phyloP scores from a whole-genome alignment of 2,329 filamentous ascomycete species.

The Clonostachys sp. region DNA sequence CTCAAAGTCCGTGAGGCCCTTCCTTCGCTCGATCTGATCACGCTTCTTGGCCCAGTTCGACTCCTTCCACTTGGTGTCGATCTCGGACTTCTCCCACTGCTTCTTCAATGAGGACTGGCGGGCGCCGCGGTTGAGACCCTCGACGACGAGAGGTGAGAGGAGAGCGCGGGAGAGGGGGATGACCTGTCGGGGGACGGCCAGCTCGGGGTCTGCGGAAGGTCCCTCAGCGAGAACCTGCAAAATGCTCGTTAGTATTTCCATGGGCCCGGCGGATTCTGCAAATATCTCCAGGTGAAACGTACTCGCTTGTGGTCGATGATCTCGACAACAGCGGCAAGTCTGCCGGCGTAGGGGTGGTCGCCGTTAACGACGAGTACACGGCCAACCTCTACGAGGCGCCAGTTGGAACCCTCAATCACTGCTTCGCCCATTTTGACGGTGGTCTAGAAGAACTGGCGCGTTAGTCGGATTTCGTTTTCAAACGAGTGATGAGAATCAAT shows the following conservation, averaged over 20 bases:
- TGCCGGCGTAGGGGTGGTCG: slow-evolving; percentile 74
- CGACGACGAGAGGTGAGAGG: slow-evolving; percentile 84
- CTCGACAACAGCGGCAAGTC: slow-evolving; percentile 92
- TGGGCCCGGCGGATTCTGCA: too few relatives aligned
- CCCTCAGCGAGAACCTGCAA: slow-evolving; percentile 91
- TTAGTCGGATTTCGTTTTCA: slow-evolving; percentile 24
- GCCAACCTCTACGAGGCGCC: slow-evolving; percentile 98
- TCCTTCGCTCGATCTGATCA: slow-evolving; percentile 79
- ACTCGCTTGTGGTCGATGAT: slow-evolving; percentile 99
- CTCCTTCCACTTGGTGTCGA: slow-evolving; percentile 90
- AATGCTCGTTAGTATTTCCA: neutral
- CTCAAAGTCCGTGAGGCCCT: slow-evolving; percentile 95
- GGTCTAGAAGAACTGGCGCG: slow-evolving; percentile 35
- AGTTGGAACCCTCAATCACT: slow-evolving; percentile 75
- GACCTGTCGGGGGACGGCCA: slow-evolving; percentile 82
- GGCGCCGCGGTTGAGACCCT: slow-evolving; percentile 78
- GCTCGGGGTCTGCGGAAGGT: slow-evolving; percentile 75
- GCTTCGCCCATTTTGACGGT: slow-evolving; percentile 76
- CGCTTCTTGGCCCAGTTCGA: slow-evolving; percentile 94
- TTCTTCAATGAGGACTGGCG: slow-evolving; percentile 80
- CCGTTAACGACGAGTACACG: slow-evolving; percentile 88
- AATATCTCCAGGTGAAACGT: slow-evolving; percentile 44
- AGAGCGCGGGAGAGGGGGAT: slow-evolving; percentile 77
- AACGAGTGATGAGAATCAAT: slow-evolving; percentile 9
- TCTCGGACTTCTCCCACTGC: slow-evolving; percentile 85